Percentiles rank a stretch among this genome's conserved stretches.
Conservation (phyloP, 345 rosid genomes). For the Acer yangbiense region DNA sequence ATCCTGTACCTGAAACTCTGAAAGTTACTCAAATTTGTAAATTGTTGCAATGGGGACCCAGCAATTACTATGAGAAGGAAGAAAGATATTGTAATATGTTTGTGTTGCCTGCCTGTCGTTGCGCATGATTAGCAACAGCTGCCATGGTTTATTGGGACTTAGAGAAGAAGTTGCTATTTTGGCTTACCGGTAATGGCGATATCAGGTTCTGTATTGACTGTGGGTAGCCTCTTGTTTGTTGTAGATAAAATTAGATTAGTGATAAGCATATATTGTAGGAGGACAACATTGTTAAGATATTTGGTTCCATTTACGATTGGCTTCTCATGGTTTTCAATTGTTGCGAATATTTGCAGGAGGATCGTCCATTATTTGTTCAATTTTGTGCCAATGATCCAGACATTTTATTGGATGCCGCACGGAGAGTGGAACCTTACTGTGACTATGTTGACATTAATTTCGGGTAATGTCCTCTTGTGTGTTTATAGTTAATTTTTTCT, state of each 20-base stretch:
- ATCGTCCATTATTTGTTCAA: conserved; percentile 92
- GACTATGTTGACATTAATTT: conserved; percentile 95
- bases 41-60: not conserved
- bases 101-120: not conserved
- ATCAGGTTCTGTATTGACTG: not conserved
- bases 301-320: not conserved
- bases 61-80: not conserved
- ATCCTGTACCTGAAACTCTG: no score
- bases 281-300: not conserved
- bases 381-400: conserved; percentile 97
- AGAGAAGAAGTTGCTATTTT: no score
- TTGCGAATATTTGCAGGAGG: conserved; percentile 61
- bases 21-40: not conserved
- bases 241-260: not conserved
- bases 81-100: not conserved
- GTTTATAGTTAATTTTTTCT: not conserved
- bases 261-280: not conserved
- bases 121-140: no score
- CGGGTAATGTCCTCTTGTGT: conserved; percentile 50
- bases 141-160: no score
- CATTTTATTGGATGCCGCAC: conserved; percentile 72
- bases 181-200: no score
- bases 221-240: not conserved
- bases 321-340: not conserved
- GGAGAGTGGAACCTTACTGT: conserved; percentile 72